Base-by-base conservation (phyloP, 768 basidiomycete genomes). In the Pholiota microspora region DNA sequence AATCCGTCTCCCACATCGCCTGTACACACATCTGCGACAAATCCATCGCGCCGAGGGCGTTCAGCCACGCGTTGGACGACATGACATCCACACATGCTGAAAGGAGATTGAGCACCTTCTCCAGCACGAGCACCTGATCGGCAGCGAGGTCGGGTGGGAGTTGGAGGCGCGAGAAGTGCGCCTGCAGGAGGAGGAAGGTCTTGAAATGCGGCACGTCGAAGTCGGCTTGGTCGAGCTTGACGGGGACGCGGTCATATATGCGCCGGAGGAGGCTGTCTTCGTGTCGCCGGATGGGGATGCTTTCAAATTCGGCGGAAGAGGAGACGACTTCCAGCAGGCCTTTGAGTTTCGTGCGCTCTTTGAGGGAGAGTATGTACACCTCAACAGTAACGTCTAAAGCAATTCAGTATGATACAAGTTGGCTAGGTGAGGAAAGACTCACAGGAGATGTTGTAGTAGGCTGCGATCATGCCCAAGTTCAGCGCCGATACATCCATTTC, bases 1-100 rank as follows among this genome's bases (percentile, higher is more conserved):
- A 94, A 69, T 99, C 97, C 8, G 86, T 88, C 67, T 99, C 96
- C 97, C 97, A 98, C 71, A 96, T 86, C 0, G 90, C 94, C 69
- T 98, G 97, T 4, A 98, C 92, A 70, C 93, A 95, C 96, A 98
- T 98, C 70, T 98, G 97, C 7, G 92, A 92, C 45, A 98, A 72
- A 70, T 99, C 96, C 97, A 98, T 98, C 0, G 95, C 95, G 28
- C 94, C 91, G 21, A 98, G 73, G 0, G 96, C 97, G 64, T 86
- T 95, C 63, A 98, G 71, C 89, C 89, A 96, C 1, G 91, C 94
- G 64, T 97, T 98, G 31, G 92, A 94, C 2, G 92, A 94, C 93
- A 98, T 94, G 54, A 98, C 96, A 65, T 98, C 95, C 28, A 98
- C 94, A 63, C 93, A 96, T 1, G 96, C 96, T 8, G 93, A 93